Base-by-base conservation (phyloP, 2,329 filamentous ascomycete genomes). In the Trichothecium sympodiale region DNA sequence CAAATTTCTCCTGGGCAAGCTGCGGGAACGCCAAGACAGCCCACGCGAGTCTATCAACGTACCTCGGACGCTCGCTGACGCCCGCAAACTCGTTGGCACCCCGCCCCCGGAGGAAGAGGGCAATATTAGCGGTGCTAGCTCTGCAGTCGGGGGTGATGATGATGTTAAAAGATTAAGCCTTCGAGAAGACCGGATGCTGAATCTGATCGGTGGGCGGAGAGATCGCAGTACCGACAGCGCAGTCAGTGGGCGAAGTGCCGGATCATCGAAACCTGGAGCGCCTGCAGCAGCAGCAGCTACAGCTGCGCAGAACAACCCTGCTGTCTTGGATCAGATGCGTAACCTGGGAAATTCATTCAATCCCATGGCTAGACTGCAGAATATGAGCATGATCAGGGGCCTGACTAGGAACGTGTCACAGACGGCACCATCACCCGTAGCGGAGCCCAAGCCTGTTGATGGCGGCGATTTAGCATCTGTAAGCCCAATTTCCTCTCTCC, bases 11-110 rank as follows among this genome's bases (percentile, higher is more conserved):
- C 77, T 98, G 37, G 89, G 89, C 13, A 84, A 87, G 46, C 67
- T 95, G 15, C 85, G 83, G 42, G 87, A 94, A 54, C 68, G 77
- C 46, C 61, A 75, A 52, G 55, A 68, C 10, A 46, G 52, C 10
- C 51, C 56, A 8, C 51, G 53, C 18, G 55, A 60, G 17, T 62
- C 70, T 13, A 69, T 77, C 3, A 60, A 76, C 6, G 69, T 94
- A 1, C 91, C 91, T 2, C 89, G 85, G 49, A 98, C 91, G 2
- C 65, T 98, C 0, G 91, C 94, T 47, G 91, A 98, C 50, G 91
- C 89, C 13, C 74, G 87, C 32, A 89, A 87, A 54, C 72, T 98
- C 9, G 83, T 98, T 43, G 83, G 77, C 49, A 83, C 82, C 1
- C 77, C 81, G 26, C 65, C 76, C 12, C 70, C 62, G 0, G 74